Conservation (phyloP, 768 basidiomycete species). For the Kwoniella mangroviensis region DNA sequence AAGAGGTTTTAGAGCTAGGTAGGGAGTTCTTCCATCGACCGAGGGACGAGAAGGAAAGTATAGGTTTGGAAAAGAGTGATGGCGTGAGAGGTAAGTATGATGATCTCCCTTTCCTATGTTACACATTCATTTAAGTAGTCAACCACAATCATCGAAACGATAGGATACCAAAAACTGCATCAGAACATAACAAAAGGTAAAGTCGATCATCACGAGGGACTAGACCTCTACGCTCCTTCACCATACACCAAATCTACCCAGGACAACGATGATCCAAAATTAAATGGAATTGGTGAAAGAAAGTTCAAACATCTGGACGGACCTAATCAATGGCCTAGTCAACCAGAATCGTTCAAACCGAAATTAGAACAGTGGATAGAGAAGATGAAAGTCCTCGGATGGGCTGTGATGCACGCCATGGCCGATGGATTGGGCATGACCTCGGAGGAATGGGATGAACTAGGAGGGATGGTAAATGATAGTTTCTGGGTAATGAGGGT, state of each 20-base stretch:
- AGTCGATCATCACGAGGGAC: constrained; percentile 70
- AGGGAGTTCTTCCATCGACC: constrained; percentile 74
- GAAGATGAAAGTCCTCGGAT: constrained; percentile 82
- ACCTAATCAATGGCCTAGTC: constrained; percentile 80
- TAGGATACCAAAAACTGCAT: constrained; percentile 78
- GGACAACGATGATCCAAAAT: constrained; percentile 63
- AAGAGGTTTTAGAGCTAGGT: constrained; percentile 69
- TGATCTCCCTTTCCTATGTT: background rate
- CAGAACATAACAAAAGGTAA: constrained; percentile 87
- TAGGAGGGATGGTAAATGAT: constrained; percentile 74
- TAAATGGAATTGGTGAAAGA: constrained; percentile 55
- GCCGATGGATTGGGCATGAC: constrained; percentile 77
- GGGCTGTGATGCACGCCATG: constrained; percentile 88
- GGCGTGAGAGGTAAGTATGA: constrained; percentile 69
- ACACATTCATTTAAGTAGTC: too few relatives aligned
- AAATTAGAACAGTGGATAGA: constrained; percentile 76
- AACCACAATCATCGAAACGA: too few relatives aligned
- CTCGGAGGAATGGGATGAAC: constrained; percentile 69
- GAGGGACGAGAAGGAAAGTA: constrained; percentile 75
- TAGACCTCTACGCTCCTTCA: constrained; percentile 76
- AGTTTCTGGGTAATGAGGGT: constrained; percentile 89
- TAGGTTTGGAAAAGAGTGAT: constrained; percentile 73
- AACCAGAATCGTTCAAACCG: constrained; percentile 65
- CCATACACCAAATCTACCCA: constrained; percentile 18
- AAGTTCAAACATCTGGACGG: constrained; percentile 76